phyloP scores from a whole-genome alignment of 2,329 filamentous ascomycete genomes.

The Mycosphaerella sp. region DNA sequence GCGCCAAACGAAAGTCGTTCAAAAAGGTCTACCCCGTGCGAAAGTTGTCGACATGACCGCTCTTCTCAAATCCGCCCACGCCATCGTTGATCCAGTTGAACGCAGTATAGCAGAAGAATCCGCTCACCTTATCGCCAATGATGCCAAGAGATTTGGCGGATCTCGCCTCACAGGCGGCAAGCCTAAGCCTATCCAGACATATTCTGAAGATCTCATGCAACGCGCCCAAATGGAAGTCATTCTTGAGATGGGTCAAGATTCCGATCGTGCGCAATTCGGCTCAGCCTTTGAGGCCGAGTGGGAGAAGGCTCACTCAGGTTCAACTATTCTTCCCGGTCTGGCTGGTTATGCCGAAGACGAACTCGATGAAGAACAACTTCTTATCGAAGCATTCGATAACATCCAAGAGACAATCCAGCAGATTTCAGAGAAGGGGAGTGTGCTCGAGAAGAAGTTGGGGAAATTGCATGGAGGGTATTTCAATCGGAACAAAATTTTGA shows the following conservation, averaged over 20 bases:
- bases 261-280: conserved; percentile 43
- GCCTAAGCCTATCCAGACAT: conserved; percentile 52
- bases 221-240: conserved; percentile 72
- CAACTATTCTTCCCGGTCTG: conserved; percentile 63
- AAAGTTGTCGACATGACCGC: conserved; percentile 62
- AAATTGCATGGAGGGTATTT: conserved; percentile 87
- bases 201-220: conserved; percentile 67
- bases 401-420: conserved; percentile 67
- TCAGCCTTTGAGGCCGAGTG: conserved; percentile 39
- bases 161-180: conserved; percentile 56
- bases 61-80: conserved; percentile 58
- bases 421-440: conserved; percentile 73
- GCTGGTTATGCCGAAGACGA: conserved; percentile 71
- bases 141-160: conserved; percentile 69
- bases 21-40: conserved; percentile 74
- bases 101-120: conserved; percentile 69
- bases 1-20: conserved; percentile 85
- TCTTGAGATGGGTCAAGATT: conserved; percentile 55
- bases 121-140: conserved; percentile 72
- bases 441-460: conserved; percentile 87
- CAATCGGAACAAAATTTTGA: conserved; percentile 72
- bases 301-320: conserved; percentile 43
- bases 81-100: conserved; percentile 58
- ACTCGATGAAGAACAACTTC: conserved; percentile 59
- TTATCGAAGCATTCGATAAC: conserved; percentile 67